A percentile compares a stretch with the other conserved stretches of the same genome.
phyloP scores from a whole-genome alignment of 805 yeast genomes.

The Vanderwaltozyma polyspora region DNA sequence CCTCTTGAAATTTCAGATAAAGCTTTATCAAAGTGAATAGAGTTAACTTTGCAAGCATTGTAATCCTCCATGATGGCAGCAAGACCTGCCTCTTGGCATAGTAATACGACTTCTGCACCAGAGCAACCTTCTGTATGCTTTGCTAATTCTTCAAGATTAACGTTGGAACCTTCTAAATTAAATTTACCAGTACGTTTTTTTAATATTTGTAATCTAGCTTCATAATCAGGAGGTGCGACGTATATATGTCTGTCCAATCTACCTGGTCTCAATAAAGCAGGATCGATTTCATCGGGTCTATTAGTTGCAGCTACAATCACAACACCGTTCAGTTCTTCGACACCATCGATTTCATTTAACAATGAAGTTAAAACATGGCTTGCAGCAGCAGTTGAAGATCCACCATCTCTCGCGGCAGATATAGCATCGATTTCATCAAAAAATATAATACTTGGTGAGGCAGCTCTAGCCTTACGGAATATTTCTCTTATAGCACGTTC shows the following conservation, averaged over 20 bases:
- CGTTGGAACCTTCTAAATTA: slow-evolving; percentile 35
- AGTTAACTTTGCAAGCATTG: slow-evolving; percentile 41
- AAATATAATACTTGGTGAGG: slow-evolving; percentile 87
- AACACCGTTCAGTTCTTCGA: slow-evolving; percentile 88
- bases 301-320: slow-evolving; percentile 94
- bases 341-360: slow-evolving; percentile 93
- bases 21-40: slow-evolving; percentile 63
- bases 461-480: slow-evolving; percentile 87
- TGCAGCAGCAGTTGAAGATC: slow-evolving; percentile 53
- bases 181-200: slow-evolving; percentile 59
- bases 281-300: slow-evolving; percentile 84
- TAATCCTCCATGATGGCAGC: slow-evolving; percentile 81
- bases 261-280: slow-evolving; percentile 92
- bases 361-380: slow-evolving; percentile 83
- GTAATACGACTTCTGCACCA: slow-evolving; percentile 87
- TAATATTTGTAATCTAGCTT: slow-evolving; percentile 71
- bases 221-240: slow-evolving; percentile 81
- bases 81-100: slow-evolving; percentile 93
- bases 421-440: slow-evolving; percentile 96
- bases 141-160: slow-evolving; percentile 46
- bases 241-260: slow-evolving; percentile 87
- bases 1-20: slow-evolving; percentile 58
- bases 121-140: slow-evolving; percentile 76
- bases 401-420: slow-evolving; percentile 60
- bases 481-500: slow-evolving; percentile 90